Percentiles rank a stretch among this genome's conserved stretches.
These are phyloP conservation scores for Cordyceps sp. DNA, from an alignment of 2,329 filamentous ascomycete genomes.

Conservation along the genomic window DNA sequence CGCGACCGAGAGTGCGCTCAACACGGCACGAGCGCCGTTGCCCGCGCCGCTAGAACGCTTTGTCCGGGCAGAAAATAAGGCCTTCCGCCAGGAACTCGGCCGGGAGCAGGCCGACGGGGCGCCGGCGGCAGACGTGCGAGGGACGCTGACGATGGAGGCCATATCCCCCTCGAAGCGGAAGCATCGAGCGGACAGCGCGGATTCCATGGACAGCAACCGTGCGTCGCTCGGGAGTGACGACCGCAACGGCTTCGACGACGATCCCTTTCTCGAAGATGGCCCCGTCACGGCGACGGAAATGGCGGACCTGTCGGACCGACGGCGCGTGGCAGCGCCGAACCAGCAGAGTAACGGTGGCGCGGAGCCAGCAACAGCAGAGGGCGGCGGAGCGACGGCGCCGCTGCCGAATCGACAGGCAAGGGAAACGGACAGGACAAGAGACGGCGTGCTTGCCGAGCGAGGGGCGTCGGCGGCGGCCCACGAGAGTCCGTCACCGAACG, in stretches of 20 bases:
- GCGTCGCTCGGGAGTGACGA: constrained; percentile 27
- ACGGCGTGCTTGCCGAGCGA: too few species aligned
- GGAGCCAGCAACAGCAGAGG: too few species aligned
- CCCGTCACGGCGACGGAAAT: constrained; percentile 10
- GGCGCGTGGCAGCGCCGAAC: constrained; percentile 2
- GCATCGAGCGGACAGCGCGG: constrained; percentile 25
- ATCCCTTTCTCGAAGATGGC: constrained; percentile 13
- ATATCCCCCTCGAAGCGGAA: constrained; percentile 28
- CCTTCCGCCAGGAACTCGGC: constrained; percentile 31
- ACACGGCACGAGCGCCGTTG: constrained; percentile 16
- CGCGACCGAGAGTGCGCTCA: constrained; percentile 32
- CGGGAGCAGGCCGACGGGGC: constrained; percentile 14
- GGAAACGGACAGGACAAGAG: too few species aligned
- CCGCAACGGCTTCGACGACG: constrained; percentile 12
- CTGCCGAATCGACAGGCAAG: too few species aligned
- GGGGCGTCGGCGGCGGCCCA: constrained; percentile 9
- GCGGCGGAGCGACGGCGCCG: too few species aligned
- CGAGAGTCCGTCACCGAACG: too few species aligned
- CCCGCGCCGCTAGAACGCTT: constrained; percentile 26
- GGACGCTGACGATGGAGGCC: constrained; percentile 14
- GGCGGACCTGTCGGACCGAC: constrained; percentile 7
- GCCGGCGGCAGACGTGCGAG: constrained; percentile 4
- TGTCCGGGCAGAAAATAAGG: constrained; percentile 31
- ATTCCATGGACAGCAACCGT: constrained; percentile 29
- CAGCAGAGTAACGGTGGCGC: not conserved